Evolutionary conservation across 179 eudicot species (phyloP).

Genomic region (Silene vulgaris): DNA sequence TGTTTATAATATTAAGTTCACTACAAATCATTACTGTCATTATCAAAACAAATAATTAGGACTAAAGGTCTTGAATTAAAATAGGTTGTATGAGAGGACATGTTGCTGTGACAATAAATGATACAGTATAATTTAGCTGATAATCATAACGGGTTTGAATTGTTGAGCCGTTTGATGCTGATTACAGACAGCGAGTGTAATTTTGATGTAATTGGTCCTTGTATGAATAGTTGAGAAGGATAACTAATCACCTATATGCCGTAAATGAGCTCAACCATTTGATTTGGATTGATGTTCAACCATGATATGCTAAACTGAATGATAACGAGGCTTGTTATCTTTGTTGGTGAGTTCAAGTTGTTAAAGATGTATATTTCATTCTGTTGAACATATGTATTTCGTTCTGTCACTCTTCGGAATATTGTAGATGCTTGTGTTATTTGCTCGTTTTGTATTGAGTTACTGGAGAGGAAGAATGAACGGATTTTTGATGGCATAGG

Average conservation of each 20-base stretch:
- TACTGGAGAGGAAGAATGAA: background rate
- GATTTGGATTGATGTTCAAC: background rate
- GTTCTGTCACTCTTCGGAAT: background rate
- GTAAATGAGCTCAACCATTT: background rate
- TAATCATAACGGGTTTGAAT: background rate
- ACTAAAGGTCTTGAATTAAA: no score
- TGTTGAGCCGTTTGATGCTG: no score
- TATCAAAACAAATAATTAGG: no score
- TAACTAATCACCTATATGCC: background rate
- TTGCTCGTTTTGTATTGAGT: background rate
- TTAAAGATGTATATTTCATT: background rate
- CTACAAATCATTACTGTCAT: no score
- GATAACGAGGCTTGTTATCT: background rate
- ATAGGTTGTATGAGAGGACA: no score
- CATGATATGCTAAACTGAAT: no score
- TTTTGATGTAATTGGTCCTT: background rate
- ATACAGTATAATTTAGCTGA: background rate
- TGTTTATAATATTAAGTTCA: no score
- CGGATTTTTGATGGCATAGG: conserved; percentile 35
- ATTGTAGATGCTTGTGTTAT: background rate
- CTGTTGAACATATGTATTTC: background rate
- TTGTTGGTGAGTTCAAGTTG: background rate
- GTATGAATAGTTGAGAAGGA: background rate
- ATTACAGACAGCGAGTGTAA: background rate
- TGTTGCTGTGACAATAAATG: no score